These are phyloP conservation scores for Cydonia oblonga DNA, from an alignment of 331 rosid species.

Conservation along the genomic window DNA sequence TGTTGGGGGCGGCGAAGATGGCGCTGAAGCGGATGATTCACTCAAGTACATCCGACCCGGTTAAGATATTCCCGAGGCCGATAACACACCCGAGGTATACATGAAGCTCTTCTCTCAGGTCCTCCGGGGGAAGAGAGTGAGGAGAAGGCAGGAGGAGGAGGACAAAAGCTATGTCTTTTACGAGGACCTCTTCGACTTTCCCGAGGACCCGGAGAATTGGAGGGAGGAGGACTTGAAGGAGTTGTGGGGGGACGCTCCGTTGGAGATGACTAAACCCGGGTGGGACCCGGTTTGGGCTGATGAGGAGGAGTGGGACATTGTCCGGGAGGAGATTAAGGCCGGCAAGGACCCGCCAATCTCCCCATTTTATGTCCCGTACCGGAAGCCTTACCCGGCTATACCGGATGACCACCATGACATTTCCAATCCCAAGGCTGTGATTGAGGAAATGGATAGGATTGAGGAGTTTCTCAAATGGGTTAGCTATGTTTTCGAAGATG, in stretches of 20 bases:
- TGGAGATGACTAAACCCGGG: constrained; percentile 44
- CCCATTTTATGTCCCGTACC: constrained; percentile 65
- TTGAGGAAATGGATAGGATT: constrained; percentile 86
- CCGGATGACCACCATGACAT: constrained; percentile 47
- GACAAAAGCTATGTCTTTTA: neutral
- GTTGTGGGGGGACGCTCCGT: constrained; percentile 58
- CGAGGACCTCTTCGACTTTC: constrained; percentile 45
- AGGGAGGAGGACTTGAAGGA: constrained; percentile 59
- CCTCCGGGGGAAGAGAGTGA: constrained; percentile 12
- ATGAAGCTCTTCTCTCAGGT: constrained; percentile 17
- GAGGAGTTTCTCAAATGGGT: constrained; percentile 93
- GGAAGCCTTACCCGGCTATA: constrained; percentile 50
- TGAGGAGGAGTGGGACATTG: constrained; percentile 50
- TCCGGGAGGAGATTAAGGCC: constrained; percentile 25
- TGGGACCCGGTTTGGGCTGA: constrained; percentile 81
- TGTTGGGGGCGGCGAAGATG: neutral
- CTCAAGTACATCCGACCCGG: constrained; percentile 6
- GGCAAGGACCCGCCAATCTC: constrained; percentile 63
- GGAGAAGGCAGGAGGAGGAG: constrained; percentile 10
- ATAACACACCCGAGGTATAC: constrained; percentile 32
- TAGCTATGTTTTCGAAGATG: constrained; percentile 77
- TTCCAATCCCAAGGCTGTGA: constrained; percentile 37
- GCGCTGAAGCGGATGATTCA: constrained; percentile 8
- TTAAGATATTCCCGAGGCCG: neutral
- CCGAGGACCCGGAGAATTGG: constrained; percentile 64